Base-by-base conservation (phyloP, 805 yeast genomes). In the Candida broadrunensis region DNA sequence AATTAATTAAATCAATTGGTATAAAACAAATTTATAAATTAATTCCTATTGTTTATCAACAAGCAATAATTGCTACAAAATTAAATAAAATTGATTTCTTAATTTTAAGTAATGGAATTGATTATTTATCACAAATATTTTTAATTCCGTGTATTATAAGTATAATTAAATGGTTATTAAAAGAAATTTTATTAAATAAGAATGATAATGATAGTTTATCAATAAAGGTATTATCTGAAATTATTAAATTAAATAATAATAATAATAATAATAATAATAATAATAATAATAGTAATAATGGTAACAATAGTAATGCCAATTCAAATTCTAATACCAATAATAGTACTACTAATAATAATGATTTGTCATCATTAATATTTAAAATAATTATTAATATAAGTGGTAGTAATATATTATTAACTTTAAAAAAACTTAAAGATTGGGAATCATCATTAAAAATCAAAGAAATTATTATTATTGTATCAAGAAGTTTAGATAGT, bases 91-190 rank as follows among this genome's bases (percentile, higher is more conserved):
- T 87, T 3, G 83, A 80, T 47, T 57, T 73, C 8, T 82, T 81
- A 3, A 74, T 80, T 4, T 67, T 88, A 31, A 73, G 72, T 36
- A 86, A 85, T 41, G 97, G 97, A 0, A 67, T 91, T 26, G 97
- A 90, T 53, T 88, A 90, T 53, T 85, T 91, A 49, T 69, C 85
- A 34, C 96, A 90, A 52, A 85, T 88, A 2, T 85, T 87, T 47
- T 67, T 91, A 48, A 68, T 85, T 1, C 58, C 77, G 51, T 49
- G 84, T 73, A 77, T 62, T 64, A 35, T 61, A 18, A 61, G 62
- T 26, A 59, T 67, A 19, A 53, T 67, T 15, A 58, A 51, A 36
- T 69, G 72, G 72, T 35, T 59, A 21, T 26, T 57, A 15, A 33
- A 43, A 5, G 48, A 49, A 20, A 48, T 55, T 3, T 38, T 37